Conservation (phyloP, 106 monocot species). For the Dendrobium officinale region DNA sequence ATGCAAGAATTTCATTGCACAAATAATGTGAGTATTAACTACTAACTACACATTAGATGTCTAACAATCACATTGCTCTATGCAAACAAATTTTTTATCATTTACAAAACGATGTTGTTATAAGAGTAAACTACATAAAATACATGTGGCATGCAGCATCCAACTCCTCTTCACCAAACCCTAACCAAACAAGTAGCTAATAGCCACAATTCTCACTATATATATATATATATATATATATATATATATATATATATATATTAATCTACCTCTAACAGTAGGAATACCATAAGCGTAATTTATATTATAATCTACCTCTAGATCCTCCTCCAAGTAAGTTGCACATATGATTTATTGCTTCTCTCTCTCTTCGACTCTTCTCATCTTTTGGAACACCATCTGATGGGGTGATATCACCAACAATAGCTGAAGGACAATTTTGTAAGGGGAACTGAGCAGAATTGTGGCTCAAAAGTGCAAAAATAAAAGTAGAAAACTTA, state of each 20-base stretch:
- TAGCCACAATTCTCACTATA: background rate
- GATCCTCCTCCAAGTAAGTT: conserved; percentile 67
- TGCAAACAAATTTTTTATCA: background rate
- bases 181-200: background rate
- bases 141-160: background rate
- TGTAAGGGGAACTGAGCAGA: background rate
- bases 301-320: conserved; percentile 49
- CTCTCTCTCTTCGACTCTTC: conserved; percentile 77
- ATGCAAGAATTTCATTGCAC: background rate
- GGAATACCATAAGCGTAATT: background rate
- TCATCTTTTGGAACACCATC: conserved; percentile 86
- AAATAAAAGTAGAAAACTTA: background rate
- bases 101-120: background rate
- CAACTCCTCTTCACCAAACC: background rate
- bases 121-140: background rate
- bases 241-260: too few species aligned
- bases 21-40: background rate
- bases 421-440: conserved; percentile 59
- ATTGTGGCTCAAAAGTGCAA: background rate
- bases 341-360: conserved; percentile 90
- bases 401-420: conserved; percentile 90
- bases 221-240: too few species aligned
- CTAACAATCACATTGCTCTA: background rate
- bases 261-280: background rate
- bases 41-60: background rate